phyloP scores from a whole-genome alignment of 2,329 filamentous ascomycete genomes.

The Sporothrix euskadiensis region DNA sequence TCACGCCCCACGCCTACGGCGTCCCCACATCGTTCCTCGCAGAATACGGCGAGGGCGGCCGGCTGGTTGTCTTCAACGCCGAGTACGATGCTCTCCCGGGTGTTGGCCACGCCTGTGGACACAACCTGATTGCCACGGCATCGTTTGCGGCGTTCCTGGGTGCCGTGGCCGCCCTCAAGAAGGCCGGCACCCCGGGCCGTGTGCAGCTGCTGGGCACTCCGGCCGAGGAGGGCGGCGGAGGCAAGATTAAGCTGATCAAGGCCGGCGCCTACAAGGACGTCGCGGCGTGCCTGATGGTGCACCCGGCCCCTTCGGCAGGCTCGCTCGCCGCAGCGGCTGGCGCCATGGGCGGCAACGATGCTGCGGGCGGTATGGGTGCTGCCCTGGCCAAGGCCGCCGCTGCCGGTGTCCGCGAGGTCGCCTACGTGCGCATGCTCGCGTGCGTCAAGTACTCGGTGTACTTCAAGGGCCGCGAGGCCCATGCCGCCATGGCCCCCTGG shows the following conservation, averaged over 20 bases:
- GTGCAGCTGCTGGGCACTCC: constrained; percentile 45
- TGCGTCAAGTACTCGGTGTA: constrained; percentile 38
- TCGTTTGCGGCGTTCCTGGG: constrained; percentile 44
- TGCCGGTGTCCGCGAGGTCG: constrained; percentile 28
- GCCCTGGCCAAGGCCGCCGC: constrained; percentile 8
- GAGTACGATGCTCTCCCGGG: constrained; percentile 39
- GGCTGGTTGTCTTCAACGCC: constrained; percentile 34
- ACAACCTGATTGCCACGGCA: constrained; percentile 46
- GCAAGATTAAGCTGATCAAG: constrained; percentile 48
- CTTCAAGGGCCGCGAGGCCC: constrained; percentile 47
- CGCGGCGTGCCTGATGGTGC: constrained; percentile 45
- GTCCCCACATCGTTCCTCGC: constrained; percentile 53
- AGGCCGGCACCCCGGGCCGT: constrained; percentile 33
- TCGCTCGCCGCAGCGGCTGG: background rate
- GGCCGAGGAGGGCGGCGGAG: constrained; percentile 47
- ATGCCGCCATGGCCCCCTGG: constrained; percentile 51
- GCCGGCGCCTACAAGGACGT: constrained; percentile 46
- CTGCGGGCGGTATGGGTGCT: constrained; percentile 25
- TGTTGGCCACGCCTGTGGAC: constrained; percentile 47
- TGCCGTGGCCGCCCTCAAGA: constrained; percentile 33
- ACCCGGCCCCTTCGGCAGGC: constrained; percentile 36
- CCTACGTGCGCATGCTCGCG: constrained; percentile 31
- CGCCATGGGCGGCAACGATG: constrained; percentile 10
- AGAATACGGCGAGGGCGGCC: constrained; percentile 30
- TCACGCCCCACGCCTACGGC: constrained; percentile 53